Percentiles rank a stretch among this genome's conserved stretches.
These are phyloP conservation scores for Tinospora cordifolia DNA, from an alignment of 164 flowering plant genomes.

Conservation along the genomic window DNA sequence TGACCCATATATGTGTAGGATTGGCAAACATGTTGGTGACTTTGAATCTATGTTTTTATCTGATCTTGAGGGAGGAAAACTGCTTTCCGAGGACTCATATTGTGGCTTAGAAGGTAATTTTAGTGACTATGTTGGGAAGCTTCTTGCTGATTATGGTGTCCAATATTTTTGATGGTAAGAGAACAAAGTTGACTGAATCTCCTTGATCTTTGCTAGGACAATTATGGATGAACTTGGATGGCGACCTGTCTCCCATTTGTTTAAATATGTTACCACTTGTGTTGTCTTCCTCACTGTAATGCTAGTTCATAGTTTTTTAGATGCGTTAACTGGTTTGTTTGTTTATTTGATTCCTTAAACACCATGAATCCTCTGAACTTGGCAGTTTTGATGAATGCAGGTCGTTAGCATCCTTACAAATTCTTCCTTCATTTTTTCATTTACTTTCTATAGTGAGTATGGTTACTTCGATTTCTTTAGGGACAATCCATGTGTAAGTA, in stretches of 20 bases:
- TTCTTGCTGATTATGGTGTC: not conserved
- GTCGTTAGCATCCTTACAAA: conserved; percentile 42
- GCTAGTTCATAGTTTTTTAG: conserved; percentile 7
- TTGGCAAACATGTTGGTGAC: conserved; percentile 64
- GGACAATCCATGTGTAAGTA: not conserved
- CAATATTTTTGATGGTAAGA: conserved; percentile 1
- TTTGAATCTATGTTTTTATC: conserved; percentile 63
- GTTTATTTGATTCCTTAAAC: not conserved
- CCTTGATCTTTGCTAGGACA: conserved; percentile 44
- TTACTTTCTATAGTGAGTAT: conserved; percentile 58
- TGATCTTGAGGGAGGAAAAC: conserved; percentile 60
- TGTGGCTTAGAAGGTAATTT: conserved; percentile 59
- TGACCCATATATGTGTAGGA: conserved; percentile 35
- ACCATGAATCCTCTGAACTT: not conserved
- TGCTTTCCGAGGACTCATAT: conserved; percentile 29
- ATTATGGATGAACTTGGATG: conserved; percentile 89
- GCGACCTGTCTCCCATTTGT: conserved; percentile 76
- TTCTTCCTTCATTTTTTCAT: conserved; percentile 61
- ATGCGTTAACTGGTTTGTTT: not conserved
- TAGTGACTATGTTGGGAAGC: not conserved
- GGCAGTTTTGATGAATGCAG: conserved; percentile 32
- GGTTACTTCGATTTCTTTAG: conserved; percentile 3
- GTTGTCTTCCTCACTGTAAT: conserved; percentile 43
- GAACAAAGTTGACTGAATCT: not conserved
- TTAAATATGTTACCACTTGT: conserved; percentile 64